A percentile compares a stretch with the other conserved stretches of the same genome.
Evolutionary conservation across 768 basidiomycete genomes (phyloP).

Genomic region (Boletus reticulatus): DNA sequence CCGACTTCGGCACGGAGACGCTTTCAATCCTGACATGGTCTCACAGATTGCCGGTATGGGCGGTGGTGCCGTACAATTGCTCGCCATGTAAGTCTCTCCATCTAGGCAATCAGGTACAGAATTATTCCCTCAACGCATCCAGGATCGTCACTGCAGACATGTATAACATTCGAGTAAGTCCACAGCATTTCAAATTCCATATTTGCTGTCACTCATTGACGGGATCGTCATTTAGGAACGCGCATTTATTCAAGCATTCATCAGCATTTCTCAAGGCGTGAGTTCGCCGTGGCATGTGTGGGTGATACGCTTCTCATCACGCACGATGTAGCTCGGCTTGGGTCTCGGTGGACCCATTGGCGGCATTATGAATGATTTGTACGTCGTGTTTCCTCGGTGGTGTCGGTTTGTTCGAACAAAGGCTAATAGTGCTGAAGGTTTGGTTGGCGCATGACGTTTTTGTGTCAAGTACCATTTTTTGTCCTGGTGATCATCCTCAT

Average conservation of each 20-base stretch:
- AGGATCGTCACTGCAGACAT: slow-evolving; percentile 24
- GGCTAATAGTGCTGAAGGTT: slow-evolving; percentile 3
- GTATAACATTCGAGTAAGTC: slow-evolving; percentile 17
- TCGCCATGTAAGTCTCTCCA: slow-evolving; percentile 10
- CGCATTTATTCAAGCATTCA: slow-evolving; percentile 43
- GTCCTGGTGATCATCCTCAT: slow-evolving; percentile 42
- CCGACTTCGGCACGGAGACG: neutral
- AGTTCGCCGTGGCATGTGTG: neutral
- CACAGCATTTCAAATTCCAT: neutral
- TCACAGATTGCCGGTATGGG: slow-evolving; percentile 22
- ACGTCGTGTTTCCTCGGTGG: neutral
- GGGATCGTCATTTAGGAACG: neutral
- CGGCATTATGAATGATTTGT: slow-evolving; percentile 21
- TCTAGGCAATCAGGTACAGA: neutral
- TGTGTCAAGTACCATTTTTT: slow-evolving; percentile 69
- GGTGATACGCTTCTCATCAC: neutral
- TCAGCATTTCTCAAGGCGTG: slow-evolving; percentile 25
- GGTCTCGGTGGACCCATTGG: slow-evolving; percentile 25
- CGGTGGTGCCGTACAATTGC: slow-evolving; percentile 19
- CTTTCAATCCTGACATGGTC: neutral
- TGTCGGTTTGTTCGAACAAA: neutral
- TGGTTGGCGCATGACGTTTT: slow-evolving; percentile 60
- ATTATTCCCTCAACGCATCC: neutral
- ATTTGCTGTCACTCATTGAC: neutral
- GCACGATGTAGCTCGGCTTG: slow-evolving; percentile 15